A percentile compares a stretch with the other conserved stretches of the same genome.
phyloP scores from a whole-genome alignment of 441 rosid species.

The Eutrema salsugineum region DNA sequence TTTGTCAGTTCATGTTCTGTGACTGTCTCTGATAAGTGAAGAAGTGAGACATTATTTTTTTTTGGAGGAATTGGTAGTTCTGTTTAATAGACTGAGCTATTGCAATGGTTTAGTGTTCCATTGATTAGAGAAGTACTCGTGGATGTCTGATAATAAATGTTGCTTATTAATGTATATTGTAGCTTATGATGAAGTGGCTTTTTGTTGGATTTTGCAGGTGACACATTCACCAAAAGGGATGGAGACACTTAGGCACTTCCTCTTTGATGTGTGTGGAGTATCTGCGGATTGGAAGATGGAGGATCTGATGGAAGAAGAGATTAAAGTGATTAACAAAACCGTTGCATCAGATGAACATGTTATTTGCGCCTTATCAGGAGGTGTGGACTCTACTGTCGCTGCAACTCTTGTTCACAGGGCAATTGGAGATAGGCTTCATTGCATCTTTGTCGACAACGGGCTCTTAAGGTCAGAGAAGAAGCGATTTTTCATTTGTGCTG shows the following conservation, averaged over 20 bases:
- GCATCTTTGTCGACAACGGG: constrained; percentile 90
- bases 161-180: neutral
- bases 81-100: neutral
- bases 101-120: neutral
- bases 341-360: constrained; percentile 81
- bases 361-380: constrained; percentile 86
- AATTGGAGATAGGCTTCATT: constrained; percentile 89
- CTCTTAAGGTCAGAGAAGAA: constrained; percentile 60
- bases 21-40: neutral
- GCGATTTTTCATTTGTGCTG: neutral
- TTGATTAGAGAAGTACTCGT: neutral
- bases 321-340: constrained; percentile 53
- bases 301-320: constrained; percentile 82
- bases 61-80: neutral
- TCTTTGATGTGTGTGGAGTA: constrained; percentile 70
- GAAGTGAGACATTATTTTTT: neutral
- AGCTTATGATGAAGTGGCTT: neutral
- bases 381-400: constrained; percentile 95
- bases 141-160: too few relatives aligned
- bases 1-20: neutral
- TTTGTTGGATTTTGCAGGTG: constrained; percentile 47
- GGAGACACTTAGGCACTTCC: constrained; percentile 72
- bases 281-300: constrained; percentile 88
- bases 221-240: constrained; percentile 91
- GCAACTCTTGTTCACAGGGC: constrained; percentile 97